These are phyloP conservation scores for Nakataea oryzae DNA, from an alignment of 2,329 filamentous ascomycete species.

Conservation along the genomic window DNA sequence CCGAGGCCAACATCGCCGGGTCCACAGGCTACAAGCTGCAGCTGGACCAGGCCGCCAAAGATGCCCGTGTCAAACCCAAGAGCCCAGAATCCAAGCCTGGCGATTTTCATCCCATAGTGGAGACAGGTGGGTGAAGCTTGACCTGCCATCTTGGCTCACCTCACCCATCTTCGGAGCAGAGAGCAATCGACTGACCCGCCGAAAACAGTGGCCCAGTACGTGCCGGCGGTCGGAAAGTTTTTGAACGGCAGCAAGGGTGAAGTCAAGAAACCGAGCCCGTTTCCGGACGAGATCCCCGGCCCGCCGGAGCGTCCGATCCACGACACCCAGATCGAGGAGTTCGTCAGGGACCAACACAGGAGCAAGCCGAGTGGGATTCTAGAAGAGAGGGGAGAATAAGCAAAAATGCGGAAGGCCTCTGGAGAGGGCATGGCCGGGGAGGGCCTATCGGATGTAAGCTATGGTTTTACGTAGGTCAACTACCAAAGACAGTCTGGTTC, in stretches of 20 bases:
- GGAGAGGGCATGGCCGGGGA: too few species aligned
- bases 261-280: slow-evolving; percentile 12
- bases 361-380: slow-evolving; percentile 23
- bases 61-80: slow-evolving; percentile 17
- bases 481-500: too few species aligned
- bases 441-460: too few species aligned
- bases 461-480: too few species aligned
- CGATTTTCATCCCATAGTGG: slow-evolving; percentile 22
- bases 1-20: neutral
- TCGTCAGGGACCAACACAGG: slow-evolving; percentile 40
- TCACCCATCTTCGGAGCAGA: neutral
- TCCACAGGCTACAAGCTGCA: slow-evolving; percentile 26
- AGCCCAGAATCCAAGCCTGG: slow-evolving; percentile 2
- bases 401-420: neutral
- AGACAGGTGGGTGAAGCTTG: slow-evolving; percentile 32
- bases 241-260: slow-evolving; percentile 21
- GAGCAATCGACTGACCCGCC: neutral
- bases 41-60: slow-evolving; percentile 30
- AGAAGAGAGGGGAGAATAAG: neutral
- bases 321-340: slow-evolving; percentile 39
- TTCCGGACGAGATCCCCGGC: slow-evolving; percentile 13
- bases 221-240: slow-evolving; percentile 30
- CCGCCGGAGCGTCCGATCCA: slow-evolving; percentile 33
- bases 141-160: neutral
- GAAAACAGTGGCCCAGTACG: slow-evolving; percentile 21